These are phyloP conservation scores for Trypanosomatidae sp. DNA, from an alignment of 208 protist species.

Conservation along the genomic window DNA sequence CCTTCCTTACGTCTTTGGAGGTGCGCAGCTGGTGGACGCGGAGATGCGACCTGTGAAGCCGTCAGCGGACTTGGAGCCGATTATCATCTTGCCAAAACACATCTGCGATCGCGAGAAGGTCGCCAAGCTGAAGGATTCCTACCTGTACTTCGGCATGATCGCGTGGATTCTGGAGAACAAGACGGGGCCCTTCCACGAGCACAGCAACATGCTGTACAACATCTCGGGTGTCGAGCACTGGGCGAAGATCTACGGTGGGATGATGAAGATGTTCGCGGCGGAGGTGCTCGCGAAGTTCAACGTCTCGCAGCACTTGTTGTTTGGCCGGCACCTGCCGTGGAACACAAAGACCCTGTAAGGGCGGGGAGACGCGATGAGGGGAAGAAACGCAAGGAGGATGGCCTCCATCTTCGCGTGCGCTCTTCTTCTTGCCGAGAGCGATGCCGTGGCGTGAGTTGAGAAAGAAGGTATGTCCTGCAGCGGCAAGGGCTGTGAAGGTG, in stretches of 20 bases:
- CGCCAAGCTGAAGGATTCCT: conserved; percentile 32
- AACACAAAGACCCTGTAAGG: conserved; percentile 34
- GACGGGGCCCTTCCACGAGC: conserved; percentile 89
- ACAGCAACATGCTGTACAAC: conserved; percentile 94
- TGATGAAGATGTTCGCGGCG: conserved; percentile 95
- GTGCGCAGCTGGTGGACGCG: conserved; percentile 93
- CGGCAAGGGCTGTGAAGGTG: too few species aligned
- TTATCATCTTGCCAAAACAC: conserved; percentile 80
- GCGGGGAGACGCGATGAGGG: too few species aligned
- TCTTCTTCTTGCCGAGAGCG: too few species aligned
- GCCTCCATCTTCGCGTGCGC: too few species aligned
- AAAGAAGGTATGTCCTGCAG: too few species aligned
- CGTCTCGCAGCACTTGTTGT: conserved; percentile 95
- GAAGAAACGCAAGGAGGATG: too few species aligned
- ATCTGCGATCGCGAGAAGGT: conserved; percentile 55
- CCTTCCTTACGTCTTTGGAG: conserved; percentile 97
- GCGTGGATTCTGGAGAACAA: conserved; percentile 87
- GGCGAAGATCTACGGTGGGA: conserved; percentile 88
- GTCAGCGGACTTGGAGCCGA: conserved; percentile 27
- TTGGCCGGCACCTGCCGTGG: conserved; percentile 88
- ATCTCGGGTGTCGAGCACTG: conserved; percentile 87
- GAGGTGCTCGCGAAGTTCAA: conserved; percentile 96
- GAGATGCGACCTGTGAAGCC: conserved; percentile 29
- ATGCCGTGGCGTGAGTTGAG: too few species aligned
- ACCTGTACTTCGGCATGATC: conserved; percentile 80